Evolutionary conservation across 78 protist genomes (phyloP), one percentile per base, ranked within the genome.

Genomic region (Isochrysis galbana): DNA sequence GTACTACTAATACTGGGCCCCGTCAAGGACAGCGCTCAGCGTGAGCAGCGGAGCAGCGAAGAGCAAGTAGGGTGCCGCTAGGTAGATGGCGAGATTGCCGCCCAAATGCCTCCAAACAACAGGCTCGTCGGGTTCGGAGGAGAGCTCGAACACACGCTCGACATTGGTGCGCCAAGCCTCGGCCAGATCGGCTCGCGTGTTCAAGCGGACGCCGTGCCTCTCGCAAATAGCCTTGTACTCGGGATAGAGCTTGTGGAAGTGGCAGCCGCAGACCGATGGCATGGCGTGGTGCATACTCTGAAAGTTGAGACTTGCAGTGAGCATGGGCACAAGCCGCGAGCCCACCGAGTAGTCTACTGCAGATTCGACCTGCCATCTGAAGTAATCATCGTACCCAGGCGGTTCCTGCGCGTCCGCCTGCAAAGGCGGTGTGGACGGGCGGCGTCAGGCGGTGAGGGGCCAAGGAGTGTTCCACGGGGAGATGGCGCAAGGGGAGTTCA

Each of bases 241-340:
- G 11, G 29, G 14, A 46, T 77, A 77, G 44, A 77, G 45, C 1
- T n/a, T 5, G 19, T 44, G 21, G n/a, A 41, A 77, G 46, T 77
- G 86, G 86, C 86, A 77, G 23, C 42, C 45, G 86, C 86, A 77
- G 23, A 77, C 48, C 47, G 26, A 14, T 0, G 86, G 86, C 86
- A 77, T 39, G 48, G 22, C 48, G 86, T 77, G 86, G 46, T 77
- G 86, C 86, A 77, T 39, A 17, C 47, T 39, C 46, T 77, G 86
- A 5, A 23, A 1, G 47, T 38, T 39, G 47, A 77, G 86, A 2
- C 32, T 7, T 14, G 86, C 86, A 21, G 47, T 41, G 34, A 77
- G 86, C 86, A 7, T 39, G 4, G 86, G 45, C 46, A 39, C 46
- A 14, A 77, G 47, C n/a, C 3, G 32, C 32, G 34, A 22, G 86